Conservation (phyloP, 768 basidiomycete species). For the Boletus huronensis region DNA sequence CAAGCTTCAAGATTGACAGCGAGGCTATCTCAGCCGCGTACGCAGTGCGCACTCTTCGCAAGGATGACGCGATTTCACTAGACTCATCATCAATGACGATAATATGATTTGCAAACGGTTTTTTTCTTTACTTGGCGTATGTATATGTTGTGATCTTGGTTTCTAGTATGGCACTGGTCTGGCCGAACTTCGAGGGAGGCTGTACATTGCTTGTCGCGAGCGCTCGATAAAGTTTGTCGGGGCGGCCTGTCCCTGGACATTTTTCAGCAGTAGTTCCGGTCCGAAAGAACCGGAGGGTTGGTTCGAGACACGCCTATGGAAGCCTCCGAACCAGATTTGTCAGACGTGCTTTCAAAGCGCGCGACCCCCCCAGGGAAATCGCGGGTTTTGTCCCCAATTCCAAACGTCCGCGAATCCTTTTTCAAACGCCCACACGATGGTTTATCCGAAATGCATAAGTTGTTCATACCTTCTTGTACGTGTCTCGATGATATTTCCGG, state of each 20-base stretch:
- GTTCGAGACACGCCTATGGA: not conserved
- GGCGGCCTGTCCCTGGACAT: not conserved
- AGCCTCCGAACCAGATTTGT: not conserved
- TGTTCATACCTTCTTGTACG: not conserved
- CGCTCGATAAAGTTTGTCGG: not conserved
- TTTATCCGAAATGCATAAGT: not conserved
- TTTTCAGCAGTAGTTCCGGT: not conserved
- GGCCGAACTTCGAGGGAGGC: not conserved
- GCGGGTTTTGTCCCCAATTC: not conserved
- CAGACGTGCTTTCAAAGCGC: not conserved
- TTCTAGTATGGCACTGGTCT: not conserved
- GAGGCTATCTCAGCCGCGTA: not conserved
- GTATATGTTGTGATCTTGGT: not conserved
- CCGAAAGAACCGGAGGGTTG: not conserved
- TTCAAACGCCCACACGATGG: not conserved
- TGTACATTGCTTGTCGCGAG: not conserved
- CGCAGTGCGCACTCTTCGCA: not conserved
- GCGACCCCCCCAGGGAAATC: no score
- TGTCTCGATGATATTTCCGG: not conserved
- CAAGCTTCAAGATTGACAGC: not conserved
- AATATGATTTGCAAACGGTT: not conserved
- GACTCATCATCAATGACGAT: no score
- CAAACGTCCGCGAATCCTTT: not conserved
- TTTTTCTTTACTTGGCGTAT: not conserved
- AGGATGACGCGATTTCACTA: not conserved